These are phyloP conservation scores for Gamsiella multidivaricata DNA, from an alignment of 192 early-diverging fungal species.

Conservation along the genomic window DNA sequence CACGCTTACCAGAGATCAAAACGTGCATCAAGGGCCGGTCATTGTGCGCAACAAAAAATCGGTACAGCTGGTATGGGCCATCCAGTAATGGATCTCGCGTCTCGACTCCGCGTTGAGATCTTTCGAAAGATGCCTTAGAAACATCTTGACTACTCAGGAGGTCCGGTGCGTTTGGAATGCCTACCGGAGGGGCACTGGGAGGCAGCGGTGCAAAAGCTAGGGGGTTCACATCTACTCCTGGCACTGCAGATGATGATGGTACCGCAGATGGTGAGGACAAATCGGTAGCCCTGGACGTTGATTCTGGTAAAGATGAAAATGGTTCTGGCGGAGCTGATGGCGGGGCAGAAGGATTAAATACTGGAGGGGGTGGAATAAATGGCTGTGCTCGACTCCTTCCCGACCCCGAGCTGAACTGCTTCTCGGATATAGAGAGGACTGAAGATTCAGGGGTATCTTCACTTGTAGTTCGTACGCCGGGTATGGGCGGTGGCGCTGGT, in stretches of 20 bases:
- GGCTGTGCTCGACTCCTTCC: background rate
- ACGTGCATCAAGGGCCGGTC: slow-evolving; percentile 54
- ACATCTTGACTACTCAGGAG: slow-evolving; percentile 16
- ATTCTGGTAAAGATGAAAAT: background rate
- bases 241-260: background rate
- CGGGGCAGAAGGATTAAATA: background rate
- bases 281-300: background rate
- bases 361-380: background rate
- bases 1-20: slow-evolving; percentile 36
- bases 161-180: background rate
- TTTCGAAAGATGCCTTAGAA: slow-evolving; percentile 17
- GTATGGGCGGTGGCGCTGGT: background rate
- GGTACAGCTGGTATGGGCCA: slow-evolving; percentile 46
- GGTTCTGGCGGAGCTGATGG: slow-evolving; percentile 15
- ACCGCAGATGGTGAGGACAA: background rate
- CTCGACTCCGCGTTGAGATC: slow-evolving; percentile 21
- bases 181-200: background rate
- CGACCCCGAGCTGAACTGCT: background rate
- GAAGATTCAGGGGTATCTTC: too few relatives aligned
- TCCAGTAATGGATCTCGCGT: slow-evolving; percentile 26
- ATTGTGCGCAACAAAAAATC: slow-evolving; percentile 56
- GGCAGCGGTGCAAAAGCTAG: background rate
- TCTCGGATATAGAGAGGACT: too few relatives aligned
- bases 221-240: background rate
- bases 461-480: background rate